These are phyloP conservation scores for Grifola frondosa DNA, from an alignment of 1,284 basidiomycete species.

Conservation along the genomic window DNA sequence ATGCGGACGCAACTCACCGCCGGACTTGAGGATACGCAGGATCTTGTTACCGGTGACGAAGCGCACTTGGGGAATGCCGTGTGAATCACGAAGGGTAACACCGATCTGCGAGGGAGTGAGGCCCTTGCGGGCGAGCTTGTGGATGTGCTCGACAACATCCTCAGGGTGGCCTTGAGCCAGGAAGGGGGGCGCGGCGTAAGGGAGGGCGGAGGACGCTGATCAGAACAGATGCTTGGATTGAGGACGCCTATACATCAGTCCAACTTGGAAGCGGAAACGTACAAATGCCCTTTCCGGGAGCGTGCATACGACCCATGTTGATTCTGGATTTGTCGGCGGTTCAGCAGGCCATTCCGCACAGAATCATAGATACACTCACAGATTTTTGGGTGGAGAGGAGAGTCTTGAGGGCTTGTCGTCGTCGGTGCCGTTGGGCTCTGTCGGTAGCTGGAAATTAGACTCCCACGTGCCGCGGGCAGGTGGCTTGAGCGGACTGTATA, in stretches of 20 bases:
- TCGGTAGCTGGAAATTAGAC: conserved; percentile 19
- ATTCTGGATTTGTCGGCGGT: conserved; percentile 30
- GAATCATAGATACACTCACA: conserved; percentile 29
- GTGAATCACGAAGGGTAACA: conserved; percentile 96
- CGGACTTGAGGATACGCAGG: conserved; percentile 94
- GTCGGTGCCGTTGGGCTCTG: conserved; percentile 38
- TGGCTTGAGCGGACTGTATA: conserved; percentile 41
- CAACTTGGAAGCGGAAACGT: conserved; percentile 35
- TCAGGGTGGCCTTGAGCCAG: conserved; percentile 98
- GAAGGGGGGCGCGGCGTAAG: conserved; percentile 91
- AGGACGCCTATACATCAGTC: conserved; percentile 3
- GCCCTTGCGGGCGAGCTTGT: conserved; percentile 97
- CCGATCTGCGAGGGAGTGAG: conserved; percentile 98
- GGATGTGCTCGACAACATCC: conserved; percentile 95
- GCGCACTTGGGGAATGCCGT: conserved; percentile 96
- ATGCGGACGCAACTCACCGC: conserved; percentile 58
- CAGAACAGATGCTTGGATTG: conserved; percentile 2
- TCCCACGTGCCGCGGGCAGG: conserved; percentile 38
- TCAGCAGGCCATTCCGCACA: conserved; percentile 16
- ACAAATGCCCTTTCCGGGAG: conserved; percentile 98
- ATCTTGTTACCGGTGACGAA: conserved; percentile 99
- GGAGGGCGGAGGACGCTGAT: conserved; percentile 91
- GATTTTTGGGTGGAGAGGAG: conserved; percentile 32
- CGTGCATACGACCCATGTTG: conserved; percentile 93
- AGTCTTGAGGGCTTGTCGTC: conserved; percentile 44